These are phyloP conservation scores for Chaetomium tenue DNA, from an alignment of 495 filamentous ascomycete species.

Conservation along the genomic window DNA sequence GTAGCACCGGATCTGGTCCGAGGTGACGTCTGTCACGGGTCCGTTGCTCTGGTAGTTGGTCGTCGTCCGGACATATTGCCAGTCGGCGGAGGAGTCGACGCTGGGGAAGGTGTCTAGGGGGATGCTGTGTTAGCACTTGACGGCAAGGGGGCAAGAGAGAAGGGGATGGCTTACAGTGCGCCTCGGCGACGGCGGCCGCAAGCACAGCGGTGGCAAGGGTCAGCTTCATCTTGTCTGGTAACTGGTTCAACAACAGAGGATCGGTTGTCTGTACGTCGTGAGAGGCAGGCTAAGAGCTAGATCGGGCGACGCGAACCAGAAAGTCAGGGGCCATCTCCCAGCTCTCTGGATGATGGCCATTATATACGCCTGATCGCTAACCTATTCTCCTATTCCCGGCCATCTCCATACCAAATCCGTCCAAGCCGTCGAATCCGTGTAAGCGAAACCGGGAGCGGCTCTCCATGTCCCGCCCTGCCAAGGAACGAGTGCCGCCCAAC, in stretches of 20 bases:
- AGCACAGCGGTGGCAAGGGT: constrained; percentile 36
- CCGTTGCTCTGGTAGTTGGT: constrained; percentile 54
- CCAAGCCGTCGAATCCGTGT: neutral
- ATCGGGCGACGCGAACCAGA: neutral
- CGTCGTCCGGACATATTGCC: constrained; percentile 51
- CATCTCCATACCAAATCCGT: neutral
- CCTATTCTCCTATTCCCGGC: neutral
- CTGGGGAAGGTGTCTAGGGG: constrained; percentile 34
- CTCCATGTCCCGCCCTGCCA: constrained; percentile 2
- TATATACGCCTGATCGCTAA: constrained; percentile 1
- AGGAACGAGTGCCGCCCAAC: constrained; percentile 4
- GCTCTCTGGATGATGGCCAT: neutral
- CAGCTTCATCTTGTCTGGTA: constrained; percentile 38
- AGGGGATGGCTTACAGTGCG: constrained; percentile 37
- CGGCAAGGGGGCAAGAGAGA: neutral
- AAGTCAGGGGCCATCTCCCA: neutral
- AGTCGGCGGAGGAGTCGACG: constrained; percentile 39
- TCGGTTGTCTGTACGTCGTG: too few species aligned
- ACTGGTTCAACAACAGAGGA: neutral
- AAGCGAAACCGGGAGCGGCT: neutral
- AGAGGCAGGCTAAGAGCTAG: neutral
- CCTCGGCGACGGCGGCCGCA: constrained; percentile 38
- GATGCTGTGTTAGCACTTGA: constrained; percentile 3
- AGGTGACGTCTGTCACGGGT: constrained; percentile 51
- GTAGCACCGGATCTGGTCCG: constrained; percentile 52